Evolutionary conservation across 768 basidiomycete species (phyloP).

Genomic region (Leccinum uliginosum): DNA sequence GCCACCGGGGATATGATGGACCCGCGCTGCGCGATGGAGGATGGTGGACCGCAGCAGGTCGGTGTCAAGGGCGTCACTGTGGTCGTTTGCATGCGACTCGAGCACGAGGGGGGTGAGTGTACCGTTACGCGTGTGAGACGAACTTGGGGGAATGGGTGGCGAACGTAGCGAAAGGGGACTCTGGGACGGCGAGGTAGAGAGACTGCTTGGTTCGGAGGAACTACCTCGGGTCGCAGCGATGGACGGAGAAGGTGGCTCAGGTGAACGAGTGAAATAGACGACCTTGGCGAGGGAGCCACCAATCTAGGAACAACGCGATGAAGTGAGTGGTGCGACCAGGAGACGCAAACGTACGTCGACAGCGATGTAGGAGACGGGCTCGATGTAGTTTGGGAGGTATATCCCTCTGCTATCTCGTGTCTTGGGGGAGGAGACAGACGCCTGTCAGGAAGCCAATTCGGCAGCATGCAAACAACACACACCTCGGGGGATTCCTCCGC

Average conservation of each 20-base stretch:
- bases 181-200: constrained; percentile 33
- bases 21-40: constrained; percentile 55
- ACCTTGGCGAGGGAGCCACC: constrained; percentile 98
- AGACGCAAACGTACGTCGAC: constrained; percentile 71
- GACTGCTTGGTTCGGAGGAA: constrained; percentile 41
- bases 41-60: constrained; percentile 57
- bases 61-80: constrained; percentile 31
- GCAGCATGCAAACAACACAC: constrained; percentile 24
- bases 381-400: constrained; percentile 96
- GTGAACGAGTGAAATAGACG: constrained; percentile 95
- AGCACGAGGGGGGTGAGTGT: constrained; percentile 82
- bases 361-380: constrained; percentile 95
- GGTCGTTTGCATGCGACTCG: constrained; percentile 39
- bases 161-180: constrained; percentile 14
- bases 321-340: neutral
- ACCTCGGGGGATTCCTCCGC: constrained; percentile 95
- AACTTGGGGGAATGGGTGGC: constrained; percentile 21
- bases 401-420: constrained; percentile 94
- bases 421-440: constrained; percentile 39
- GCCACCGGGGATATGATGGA: constrained; percentile 85
- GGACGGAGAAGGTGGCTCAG: constrained; percentile 77
- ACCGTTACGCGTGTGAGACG: constrained; percentile 48
- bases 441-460: constrained; percentile 6
- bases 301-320: constrained; percentile 49
- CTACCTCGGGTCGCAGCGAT: constrained; percentile 57